A percentile compares a stretch with the other conserved stretches of the same genome.
Conservation (phyloP, 2,329 filamentous ascomycete genomes). For the Colletotrichum cordylinicola region DNA sequence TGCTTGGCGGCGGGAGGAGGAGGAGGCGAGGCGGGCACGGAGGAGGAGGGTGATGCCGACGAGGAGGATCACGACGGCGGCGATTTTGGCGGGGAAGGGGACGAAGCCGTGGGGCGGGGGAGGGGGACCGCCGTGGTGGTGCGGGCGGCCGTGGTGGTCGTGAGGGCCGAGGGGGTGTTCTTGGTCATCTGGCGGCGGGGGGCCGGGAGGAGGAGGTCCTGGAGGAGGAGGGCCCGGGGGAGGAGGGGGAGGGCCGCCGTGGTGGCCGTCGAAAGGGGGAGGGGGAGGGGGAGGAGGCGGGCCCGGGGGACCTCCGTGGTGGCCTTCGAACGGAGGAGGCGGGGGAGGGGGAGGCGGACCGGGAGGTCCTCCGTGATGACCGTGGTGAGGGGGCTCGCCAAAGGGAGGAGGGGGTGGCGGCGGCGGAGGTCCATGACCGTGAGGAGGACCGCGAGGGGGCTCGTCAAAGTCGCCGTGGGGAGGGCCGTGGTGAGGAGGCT, state of each 20-base stretch:
- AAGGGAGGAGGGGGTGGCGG: not conserved
- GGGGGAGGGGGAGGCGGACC: not conserved
- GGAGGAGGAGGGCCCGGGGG: not conserved
- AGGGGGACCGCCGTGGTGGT: not conserved
- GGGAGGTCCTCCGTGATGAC: not conserved
- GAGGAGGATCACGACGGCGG: conserved; percentile 28
- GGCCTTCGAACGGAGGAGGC: not conserved
- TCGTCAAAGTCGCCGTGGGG: conserved; percentile 16
- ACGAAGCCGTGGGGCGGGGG: conserved; percentile 17
- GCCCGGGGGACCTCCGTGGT: not conserved
- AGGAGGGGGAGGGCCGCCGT: not conserved
- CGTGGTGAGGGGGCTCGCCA: not conserved
- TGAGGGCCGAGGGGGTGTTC: not conserved
- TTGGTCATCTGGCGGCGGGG: not conserved
- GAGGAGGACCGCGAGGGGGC: not conserved
- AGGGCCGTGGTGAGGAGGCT: conserved; percentile 24
- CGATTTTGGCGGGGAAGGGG: conserved; percentile 29
- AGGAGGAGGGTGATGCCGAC: conserved; percentile 27
- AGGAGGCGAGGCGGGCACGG: conserved; percentile 24
- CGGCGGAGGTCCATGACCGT: not conserved
- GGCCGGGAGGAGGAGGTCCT: not conserved
- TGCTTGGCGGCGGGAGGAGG: conserved; percentile 14
- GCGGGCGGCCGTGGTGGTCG: not conserved
- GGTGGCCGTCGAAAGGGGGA: not conserved
- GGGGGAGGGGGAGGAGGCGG: not conserved